Percentiles rank a stretch among this genome's conserved stretches.
These are phyloP conservation scores for Xylaria sp. DNA, from an alignment of 2,329 filamentous ascomycete genomes.

Conservation along the genomic window DNA sequence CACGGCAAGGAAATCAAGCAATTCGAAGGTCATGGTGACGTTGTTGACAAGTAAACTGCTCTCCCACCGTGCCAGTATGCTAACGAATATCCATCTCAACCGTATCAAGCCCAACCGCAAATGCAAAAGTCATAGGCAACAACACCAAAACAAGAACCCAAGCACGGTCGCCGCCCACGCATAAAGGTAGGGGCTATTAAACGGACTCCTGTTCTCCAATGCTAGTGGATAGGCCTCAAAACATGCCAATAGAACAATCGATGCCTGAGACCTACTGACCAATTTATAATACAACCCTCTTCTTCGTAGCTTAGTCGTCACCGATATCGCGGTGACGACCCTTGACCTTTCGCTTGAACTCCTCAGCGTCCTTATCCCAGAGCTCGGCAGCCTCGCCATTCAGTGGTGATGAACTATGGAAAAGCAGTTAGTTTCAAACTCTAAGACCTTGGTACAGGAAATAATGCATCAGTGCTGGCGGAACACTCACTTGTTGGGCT, in stretches of 20 bases:
- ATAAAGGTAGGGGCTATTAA: constrained; percentile 34
- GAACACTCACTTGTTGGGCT: constrained; percentile 93
- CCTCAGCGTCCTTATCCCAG: constrained; percentile 88
- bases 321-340: constrained; percentile 72
- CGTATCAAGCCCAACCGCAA: constrained; percentile 24
- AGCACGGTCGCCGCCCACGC: constrained; percentile 42
- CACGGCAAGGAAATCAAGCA: neutral
- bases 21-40: constrained; percentile 30
- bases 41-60: constrained; percentile 36
- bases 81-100: constrained; percentile 33
- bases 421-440: constrained; percentile 35
- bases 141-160: constrained; percentile 34
- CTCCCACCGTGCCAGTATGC: constrained; percentile 26
- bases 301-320: constrained; percentile 62
- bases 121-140: constrained; percentile 35
- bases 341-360: constrained; percentile 83
- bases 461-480: neutral
- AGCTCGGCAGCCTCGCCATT: constrained; percentile 97
- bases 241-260: constrained; percentile 36
- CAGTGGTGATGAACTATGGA: constrained; percentile 82
- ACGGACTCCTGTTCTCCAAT: constrained; percentile 58
- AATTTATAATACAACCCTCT: constrained; percentile 31
- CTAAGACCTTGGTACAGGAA: neutral
- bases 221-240: constrained; percentile 37
- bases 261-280: constrained; percentile 26